Evolutionary conservation across 495 filamentous ascomycete species (phyloP).

Genomic region (Podospora anserina): DNA sequence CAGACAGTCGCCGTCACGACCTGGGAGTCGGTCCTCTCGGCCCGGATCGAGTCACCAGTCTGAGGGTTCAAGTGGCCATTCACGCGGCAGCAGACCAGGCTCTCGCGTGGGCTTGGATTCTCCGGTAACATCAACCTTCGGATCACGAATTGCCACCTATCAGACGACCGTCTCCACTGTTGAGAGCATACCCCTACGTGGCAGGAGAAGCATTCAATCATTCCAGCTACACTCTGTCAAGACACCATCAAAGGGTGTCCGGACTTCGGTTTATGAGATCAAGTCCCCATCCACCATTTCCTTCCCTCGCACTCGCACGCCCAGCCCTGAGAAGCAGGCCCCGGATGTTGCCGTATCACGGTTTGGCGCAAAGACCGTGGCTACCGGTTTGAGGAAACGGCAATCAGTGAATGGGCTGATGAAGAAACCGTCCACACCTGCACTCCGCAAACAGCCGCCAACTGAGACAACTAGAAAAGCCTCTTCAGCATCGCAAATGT

Average conservation of each 20-base stretch:
- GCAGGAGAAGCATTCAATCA: slow-evolving; percentile 28
- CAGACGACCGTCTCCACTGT: slow-evolving; percentile 38
- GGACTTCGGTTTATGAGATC: slow-evolving; percentile 19
- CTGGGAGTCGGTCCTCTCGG: slow-evolving; percentile 37
- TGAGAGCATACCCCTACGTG: slow-evolving; percentile 34
- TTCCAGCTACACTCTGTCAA: slow-evolving; percentile 22
- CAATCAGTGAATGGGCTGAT: slow-evolving; percentile 55
- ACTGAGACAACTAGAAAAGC: slow-evolving; percentile 37
- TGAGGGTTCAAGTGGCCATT: slow-evolving; percentile 34
- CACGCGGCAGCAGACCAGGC: slow-evolving; percentile 39
- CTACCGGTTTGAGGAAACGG: slow-evolving; percentile 49
- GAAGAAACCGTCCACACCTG: slow-evolving; percentile 49
- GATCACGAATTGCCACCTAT: slow-evolving; percentile 34
- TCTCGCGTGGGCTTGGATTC: slow-evolving; percentile 41
- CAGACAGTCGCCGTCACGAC: slow-evolving; percentile 33
- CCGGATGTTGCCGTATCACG: slow-evolving; percentile 32
- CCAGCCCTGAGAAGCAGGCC: slow-evolving; percentile 42
- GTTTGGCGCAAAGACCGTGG: slow-evolving; percentile 50
- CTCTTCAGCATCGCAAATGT: slow-evolving; percentile 43
- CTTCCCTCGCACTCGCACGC: slow-evolving; percentile 34
- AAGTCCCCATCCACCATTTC: slow-evolving; percentile 26
- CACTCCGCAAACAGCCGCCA: slow-evolving; percentile 36
- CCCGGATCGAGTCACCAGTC: slow-evolving; percentile 48
- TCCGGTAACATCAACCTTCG: slow-evolving; percentile 20
- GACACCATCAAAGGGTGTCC: slow-evolving; percentile 12